These are phyloP conservation scores for Yamadazyma songkhlaensis DNA, from an alignment of 1,139 yeast species.

Conservation along the genomic window DNA sequence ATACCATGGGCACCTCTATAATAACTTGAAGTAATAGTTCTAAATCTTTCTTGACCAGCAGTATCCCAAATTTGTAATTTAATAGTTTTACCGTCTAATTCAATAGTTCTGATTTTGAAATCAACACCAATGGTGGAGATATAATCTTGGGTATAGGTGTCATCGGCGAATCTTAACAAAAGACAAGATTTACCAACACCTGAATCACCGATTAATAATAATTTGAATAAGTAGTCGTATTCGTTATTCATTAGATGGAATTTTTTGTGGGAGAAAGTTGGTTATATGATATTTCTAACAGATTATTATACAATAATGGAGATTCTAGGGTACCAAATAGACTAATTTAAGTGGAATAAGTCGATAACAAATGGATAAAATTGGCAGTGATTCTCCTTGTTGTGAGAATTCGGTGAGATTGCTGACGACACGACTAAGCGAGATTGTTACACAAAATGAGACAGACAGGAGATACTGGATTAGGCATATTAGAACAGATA, in stretches of 20 bases:
- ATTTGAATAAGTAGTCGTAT: constrained; percentile 95
- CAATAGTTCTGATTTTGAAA: constrained; percentile 95
- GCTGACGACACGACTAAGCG: too few relatives aligned
- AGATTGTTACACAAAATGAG: too few relatives aligned
- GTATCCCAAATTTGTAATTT: constrained; percentile 99
- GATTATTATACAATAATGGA: too few relatives aligned
- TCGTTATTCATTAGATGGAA: constrained; percentile 65
- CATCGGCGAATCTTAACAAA: constrained; percentile 92
- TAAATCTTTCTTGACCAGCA: constrained; percentile 97
- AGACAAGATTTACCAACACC: constrained; percentile 98
- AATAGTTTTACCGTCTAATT: constrained; percentile 94
- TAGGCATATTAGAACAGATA: too few relatives aligned
- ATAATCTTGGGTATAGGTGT: constrained; percentile 95
- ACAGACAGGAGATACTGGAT: too few relatives aligned
- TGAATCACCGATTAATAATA: constrained; percentile 93
- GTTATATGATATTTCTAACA: too few relatives aligned
- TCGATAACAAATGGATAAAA: too few relatives aligned
- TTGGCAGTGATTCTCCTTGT: too few relatives aligned
- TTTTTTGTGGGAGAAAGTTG: too few relatives aligned
- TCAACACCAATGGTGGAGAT: constrained; percentile 98
- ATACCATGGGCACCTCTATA: constrained; percentile 99
- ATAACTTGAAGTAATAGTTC: constrained; percentile 96
- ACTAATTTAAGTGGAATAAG: too few relatives aligned
- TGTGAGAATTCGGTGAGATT: too few relatives aligned
- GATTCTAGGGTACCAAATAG: too few relatives aligned